Evolutionary conservation across 257 asterid species (phyloP), one percentile per base, ranked within the genome.

Genomic region (Rubia yunnanensis): DNA sequence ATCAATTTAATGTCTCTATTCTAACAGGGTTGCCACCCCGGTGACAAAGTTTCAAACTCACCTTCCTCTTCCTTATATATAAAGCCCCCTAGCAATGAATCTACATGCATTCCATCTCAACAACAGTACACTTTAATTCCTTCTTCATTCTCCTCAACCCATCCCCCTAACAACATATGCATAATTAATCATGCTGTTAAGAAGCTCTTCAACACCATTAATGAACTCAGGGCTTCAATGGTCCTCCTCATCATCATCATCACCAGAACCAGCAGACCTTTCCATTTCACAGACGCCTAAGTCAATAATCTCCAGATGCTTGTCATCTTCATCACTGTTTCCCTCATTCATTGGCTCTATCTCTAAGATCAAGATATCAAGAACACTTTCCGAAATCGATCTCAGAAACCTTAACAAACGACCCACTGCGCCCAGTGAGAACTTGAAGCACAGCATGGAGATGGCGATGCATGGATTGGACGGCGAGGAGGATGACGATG

Each of bases 141-240:
- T n/a, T n/a, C n/a, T n/a, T n/a, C n/a, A n/a, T n/a, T n/a, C n/a
- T n/a, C n/a, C n/a, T n/a, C n/a, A n/a, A n/a, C n/a, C n/a, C n/a
- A n/a, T n/a, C n/a, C n/a, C n/a, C n/a, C n/a, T n/a, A n/a, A n/a
- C 10, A 26, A 27, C 8, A 34, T 26, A 22, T 34, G 15, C 18
- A 58, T 54, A 66, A 41, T 4, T 17, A 44, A 20, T 44, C 52
- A 79, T 82, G 88, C 76, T 82, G 30, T 74, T 85, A 10, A 79
- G 86, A 17, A 73, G 81, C 74, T 67, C 78, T 39, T 79, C 85
- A 63, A 67, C 74, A 8, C 78, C 79, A 34, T 13, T 69, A 30
- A 31, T 73, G 10, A 84, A 82, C 50, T 72, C 80, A 59, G 38
- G 28, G 27, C 53, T 30, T 18, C 6, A 53, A 36, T 31, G 44